Percentiles rank a stretch among this genome's conserved stretches.
These are phyloP conservation scores for Ceratobasidium sp. DNA, from an alignment of 1,284 basidiomycete genomes.

Conservation along the genomic window DNA sequence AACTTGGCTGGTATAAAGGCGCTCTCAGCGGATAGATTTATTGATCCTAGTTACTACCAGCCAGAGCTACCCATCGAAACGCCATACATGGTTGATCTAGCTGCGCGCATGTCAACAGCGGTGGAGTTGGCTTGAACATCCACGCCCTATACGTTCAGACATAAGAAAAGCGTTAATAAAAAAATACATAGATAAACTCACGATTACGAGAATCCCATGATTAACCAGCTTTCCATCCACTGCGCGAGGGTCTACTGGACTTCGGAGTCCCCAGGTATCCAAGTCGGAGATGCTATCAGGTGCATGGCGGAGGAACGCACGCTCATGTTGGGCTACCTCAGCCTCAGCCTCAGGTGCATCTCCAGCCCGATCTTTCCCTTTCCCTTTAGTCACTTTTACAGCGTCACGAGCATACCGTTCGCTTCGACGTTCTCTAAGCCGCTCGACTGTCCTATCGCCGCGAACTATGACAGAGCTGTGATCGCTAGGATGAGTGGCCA, in stretches of 20 bases:
- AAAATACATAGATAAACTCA: background rate
- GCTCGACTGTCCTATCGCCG: background rate
- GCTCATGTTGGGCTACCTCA: background rate
- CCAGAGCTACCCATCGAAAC: background rate
- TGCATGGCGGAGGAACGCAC: background rate
- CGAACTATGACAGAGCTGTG: background rate
- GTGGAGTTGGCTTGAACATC: background rate
- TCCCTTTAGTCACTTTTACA: background rate
- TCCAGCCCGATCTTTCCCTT: background rate
- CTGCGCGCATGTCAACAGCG: background rate
- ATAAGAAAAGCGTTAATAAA: no score
- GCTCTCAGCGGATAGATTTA: no score
- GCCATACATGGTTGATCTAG: background rate
- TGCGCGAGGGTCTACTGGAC: background rate
- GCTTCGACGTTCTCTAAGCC: background rate
- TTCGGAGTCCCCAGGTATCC: conserved; percentile 2
- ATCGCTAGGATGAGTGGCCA: conserved; percentile 2
- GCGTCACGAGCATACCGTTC: background rate
- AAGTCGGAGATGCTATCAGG: background rate
- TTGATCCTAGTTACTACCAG: no score
- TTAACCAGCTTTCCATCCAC: background rate
- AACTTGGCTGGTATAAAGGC: no score
- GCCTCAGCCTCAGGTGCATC: no score
- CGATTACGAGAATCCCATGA: background rate
- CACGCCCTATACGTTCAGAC: background rate